Evolutionary conservation across 805 yeast genomes (phyloP), one percentile per base, ranked within the genome.

Genomic region (Kregervanrija delftensis): DNA sequence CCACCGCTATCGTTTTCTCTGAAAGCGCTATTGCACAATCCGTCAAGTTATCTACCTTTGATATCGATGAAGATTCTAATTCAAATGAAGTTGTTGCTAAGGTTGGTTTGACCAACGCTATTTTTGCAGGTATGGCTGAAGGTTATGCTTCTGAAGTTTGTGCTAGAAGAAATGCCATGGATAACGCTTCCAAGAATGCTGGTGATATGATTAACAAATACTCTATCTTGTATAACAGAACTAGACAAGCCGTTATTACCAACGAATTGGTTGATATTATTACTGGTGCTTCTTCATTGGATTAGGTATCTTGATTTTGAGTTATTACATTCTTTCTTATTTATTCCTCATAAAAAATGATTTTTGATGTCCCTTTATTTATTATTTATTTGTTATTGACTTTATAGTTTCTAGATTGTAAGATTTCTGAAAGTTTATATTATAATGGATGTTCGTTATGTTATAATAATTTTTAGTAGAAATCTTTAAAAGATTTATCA

Each of bases 151-250:
- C 98, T 48, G 99, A 91, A 77, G 79, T 90, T 56, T 84, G 95
- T 54, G 96, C 99, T 49, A 90, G 99, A 83, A 90, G 99, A 82
- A 91, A 88, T 68, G 98, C 99, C 58, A 91, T 91, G 99, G 99
- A 91, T 74, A 93, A 93, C 66, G 99, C 99, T 52, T 89, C 97
- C 58, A 91, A 93, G 93, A 91, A 91, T 68, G 99, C 99, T 53
- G 96, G 96, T 74, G 99, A 93, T 63, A 93, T 93, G 98, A 93
- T 93, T 67, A 81, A 79, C 74, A 84, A 79, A 66, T 91, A 86
- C 85, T 85, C 98, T 58, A 93, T 93, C 70, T 82, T 93, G 72
- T 93, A 93, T 76, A 93, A 93, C 90, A 91, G 99, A 81, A 85
- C 97, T 64, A 88, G 97, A 79, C 99, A 93, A 80, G 96, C 97